Base-by-base conservation (phyloP, 129 eudicot species). In the Kitagawia praeruptora region DNA sequence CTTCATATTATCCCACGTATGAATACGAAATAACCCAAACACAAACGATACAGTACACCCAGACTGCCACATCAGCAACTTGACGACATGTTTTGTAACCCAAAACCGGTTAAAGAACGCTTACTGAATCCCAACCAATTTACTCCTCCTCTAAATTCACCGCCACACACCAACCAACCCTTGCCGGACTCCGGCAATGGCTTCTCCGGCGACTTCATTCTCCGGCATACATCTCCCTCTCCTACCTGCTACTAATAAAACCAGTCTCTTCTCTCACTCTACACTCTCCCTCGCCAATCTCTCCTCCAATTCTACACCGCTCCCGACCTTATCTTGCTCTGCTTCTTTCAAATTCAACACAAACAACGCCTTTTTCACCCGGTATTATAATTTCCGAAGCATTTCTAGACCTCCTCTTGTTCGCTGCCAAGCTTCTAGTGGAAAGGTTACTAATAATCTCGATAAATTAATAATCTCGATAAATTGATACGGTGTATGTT, bases 381-480 rank as follows among this genome's bases (percentile, higher is more conserved):
- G 81, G 1, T 0, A 0, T 34, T 34, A 81, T 79, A 58, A 77
- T 34, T 66, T 78, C 47, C 75, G 80, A 21, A 72, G 74, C 51
- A 80, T 44, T 67, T 81, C 84, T 16, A 77, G 79, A 64, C 84
- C 92, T 0, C 70, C 87, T 45, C 80, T 89, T 77, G 91, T 91
- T 27, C 89, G 96, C 2, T 88, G 91, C 74, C 89, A 89, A 38
- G 91, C 93, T 71, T 79, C 88, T 21, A 80, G 73, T 51, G 92
- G 94, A 77, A 88, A 88, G 90, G 97, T 91, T 80, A 42, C 31
- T 13, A 15, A 41, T 7, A 3, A 3, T 71, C n/a, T 40, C 42
- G 11, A 8, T 37, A 2, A 18, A 21, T 72, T 37, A 72, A 39
- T 72, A 19, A 40, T 38, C 45, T 70, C 27, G 13, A 19, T 70